Base-by-base conservation (phyloP, 768 basidiomycete species). In the Phanerochaete sordida region DNA sequence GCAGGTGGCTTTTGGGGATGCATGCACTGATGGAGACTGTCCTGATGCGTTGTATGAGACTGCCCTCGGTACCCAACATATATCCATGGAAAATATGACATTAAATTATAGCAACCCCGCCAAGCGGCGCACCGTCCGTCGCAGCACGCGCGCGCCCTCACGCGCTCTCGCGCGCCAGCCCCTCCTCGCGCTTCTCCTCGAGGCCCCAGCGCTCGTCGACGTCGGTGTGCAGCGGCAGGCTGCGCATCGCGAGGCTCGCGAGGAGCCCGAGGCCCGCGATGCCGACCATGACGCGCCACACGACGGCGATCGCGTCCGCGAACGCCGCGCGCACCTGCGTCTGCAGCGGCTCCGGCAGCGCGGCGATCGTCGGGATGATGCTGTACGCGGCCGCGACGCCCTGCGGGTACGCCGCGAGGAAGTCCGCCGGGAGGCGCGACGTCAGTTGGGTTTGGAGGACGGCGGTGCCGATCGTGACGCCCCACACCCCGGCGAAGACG, bases 391-490 rank as follows among this genome's bases (percentile, higher is more conserved):
- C 56, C 23, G 62, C 60, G 8, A 63, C 68, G 47, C 66, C 68
- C 3, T 47, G 26, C 11, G 62, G 66, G 26, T 66, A 63, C 19
- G 49, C 39, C 16, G 49, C 26, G 13, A 63, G 56, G 53, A 73
- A 69, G 15, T 51, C 63, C 2, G 57, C 27, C 1, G 75, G 75
- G 0, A 76, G 65, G 0, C 49, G 49, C 27, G 53, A 56, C 3
- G 48, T 62, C 39, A 77, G 72, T 49, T 70, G 44, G 63, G 74
- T 75, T 55, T 72, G 69, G 7, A 76, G 65, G 31, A 74, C 59
- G 0, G 70, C 69, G 19, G 66, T 63, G 3, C 72, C 73, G 48
- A 76, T 66, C 3, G 66, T 58, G 50, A 76, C 68, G 6, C 74
- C 74, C 59, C 73, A 69, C 7, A 68, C 67, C 62, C 50, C 50